A percentile compares a stretch with the other conserved stretches of the same genome.
phyloP scores from a whole-genome alignment of 495 filamentous ascomycete genomes.

The Penicillium steckii region DNA sequence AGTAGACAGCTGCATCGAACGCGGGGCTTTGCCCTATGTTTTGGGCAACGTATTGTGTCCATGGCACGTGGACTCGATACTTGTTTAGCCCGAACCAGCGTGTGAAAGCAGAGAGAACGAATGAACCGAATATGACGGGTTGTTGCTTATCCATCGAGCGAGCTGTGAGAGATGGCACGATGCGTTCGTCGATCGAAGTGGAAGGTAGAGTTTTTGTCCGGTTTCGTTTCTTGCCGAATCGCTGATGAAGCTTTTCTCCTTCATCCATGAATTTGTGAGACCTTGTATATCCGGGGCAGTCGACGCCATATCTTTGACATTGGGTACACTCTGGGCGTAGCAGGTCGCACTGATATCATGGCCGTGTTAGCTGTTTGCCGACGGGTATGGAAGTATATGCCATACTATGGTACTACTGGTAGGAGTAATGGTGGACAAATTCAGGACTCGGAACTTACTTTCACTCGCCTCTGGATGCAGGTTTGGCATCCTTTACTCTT shows the following conservation, averaged over 20 bases:
- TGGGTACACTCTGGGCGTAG: constrained; percentile 27
- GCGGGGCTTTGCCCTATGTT: constrained; percentile 20
- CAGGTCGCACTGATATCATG: constrained; percentile 24
- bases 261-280: constrained; percentile 27
- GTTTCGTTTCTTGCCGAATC: constrained; percentile 13
- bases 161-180: constrained; percentile 19
- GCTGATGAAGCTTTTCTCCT: constrained; percentile 17
- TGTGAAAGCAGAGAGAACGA: constrained; percentile 23
- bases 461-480: constrained; percentile 33
- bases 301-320: constrained; percentile 24
- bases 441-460: constrained; percentile 10
- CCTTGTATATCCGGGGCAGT: constrained; percentile 30
- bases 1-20: constrained; percentile 21
- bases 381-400: too few species aligned
- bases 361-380: not conserved
- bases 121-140: constrained; percentile 23
- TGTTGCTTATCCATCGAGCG: constrained; percentile 22
- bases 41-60: constrained; percentile 22
- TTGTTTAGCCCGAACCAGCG: constrained; percentile 24
- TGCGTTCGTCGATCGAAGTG: constrained; percentile 23
- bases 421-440: not conserved
- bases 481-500: constrained; percentile 40
- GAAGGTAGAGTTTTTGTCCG: not conserved
- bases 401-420: too few species aligned
- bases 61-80: constrained; percentile 23